phyloP scores from a whole-genome alignment of 805 yeast species.

The Metschnikowia matae region DNA sequence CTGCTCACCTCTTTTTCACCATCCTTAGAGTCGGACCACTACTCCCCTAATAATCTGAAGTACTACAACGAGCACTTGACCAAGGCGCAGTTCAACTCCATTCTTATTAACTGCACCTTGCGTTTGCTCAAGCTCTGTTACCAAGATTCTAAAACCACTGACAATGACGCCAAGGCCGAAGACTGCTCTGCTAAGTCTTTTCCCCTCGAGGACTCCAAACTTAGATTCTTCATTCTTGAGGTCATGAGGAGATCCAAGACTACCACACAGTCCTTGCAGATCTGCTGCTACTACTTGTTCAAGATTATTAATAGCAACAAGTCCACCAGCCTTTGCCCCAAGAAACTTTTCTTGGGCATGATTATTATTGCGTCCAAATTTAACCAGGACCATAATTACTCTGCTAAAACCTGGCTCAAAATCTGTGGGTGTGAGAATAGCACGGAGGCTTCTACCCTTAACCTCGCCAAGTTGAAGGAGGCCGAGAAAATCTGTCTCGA shows the following conservation, averaged over 20 bases:
- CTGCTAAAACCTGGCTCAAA: slow-evolving; percentile 68
- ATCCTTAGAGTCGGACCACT: slow-evolving; percentile 14
- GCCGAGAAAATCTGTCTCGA: slow-evolving; percentile 53
- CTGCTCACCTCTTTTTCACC: slow-evolving; percentile 10
- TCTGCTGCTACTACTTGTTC: slow-evolving; percentile 62
- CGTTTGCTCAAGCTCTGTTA: slow-evolving; percentile 35
- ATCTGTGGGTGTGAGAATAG: slow-evolving; percentile 52
- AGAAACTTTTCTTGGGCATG: slow-evolving; percentile 63
- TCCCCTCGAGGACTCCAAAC: slow-evolving; percentile 14
- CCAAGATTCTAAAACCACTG: slow-evolving; percentile 4
- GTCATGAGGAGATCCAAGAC: slow-evolving; percentile 52
- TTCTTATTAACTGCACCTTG: slow-evolving; percentile 34
- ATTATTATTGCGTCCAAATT: slow-evolving; percentile 71
- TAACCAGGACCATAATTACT: slow-evolving; percentile 66
- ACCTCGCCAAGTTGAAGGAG: slow-evolving; percentile 43
- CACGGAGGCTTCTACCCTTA: slow-evolving; percentile 27
- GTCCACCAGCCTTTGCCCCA: slow-evolving; percentile 45
- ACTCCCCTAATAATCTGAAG: slow-evolving; percentile 35
- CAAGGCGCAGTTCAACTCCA: slow-evolving; percentile 38
- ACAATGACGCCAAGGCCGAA: no score
- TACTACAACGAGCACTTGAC: slow-evolving; percentile 38
- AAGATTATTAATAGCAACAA: slow-evolving; percentile 33
- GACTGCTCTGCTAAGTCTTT: no score
- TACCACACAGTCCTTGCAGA: slow-evolving; percentile 58
- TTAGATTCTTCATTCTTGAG: slow-evolving; percentile 35